These are phyloP conservation scores for Hibiscus trionum DNA, from an alignment of 345 rosid genomes.

Conservation along the genomic window DNA sequence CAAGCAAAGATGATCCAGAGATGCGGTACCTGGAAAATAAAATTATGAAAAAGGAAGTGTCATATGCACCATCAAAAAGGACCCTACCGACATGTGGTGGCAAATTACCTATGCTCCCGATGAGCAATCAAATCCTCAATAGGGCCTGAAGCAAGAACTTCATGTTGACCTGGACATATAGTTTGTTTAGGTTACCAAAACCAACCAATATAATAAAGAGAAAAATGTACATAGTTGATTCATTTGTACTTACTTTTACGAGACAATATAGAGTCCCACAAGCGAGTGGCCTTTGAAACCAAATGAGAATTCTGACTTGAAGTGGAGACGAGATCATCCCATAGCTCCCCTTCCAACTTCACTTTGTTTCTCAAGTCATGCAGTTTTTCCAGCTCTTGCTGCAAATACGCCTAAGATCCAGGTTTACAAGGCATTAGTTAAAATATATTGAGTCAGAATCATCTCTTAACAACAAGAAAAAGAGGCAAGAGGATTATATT, in stretches of 20 bases:
- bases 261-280: constrained; percentile 93
- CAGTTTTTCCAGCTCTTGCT: constrained; percentile 93
- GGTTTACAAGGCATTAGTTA: constrained; percentile 13
- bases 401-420: constrained; percentile 88
- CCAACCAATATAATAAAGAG: not conserved
- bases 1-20: constrained; percentile 86
- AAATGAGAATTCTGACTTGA: constrained; percentile 95
- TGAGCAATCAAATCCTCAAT: constrained; percentile 98
- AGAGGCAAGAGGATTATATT: not conserved
- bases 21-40: constrained; percentile 78
- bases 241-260: constrained; percentile 58
- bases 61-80: not conserved
- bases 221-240: not conserved
- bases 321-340: constrained; percentile 97
- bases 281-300: constrained; percentile 80
- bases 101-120: constrained; percentile 85
- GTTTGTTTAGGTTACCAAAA: constrained; percentile 1
- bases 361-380: constrained; percentile 93
- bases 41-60: constrained; percentile 14
- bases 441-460: not conserved
- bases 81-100: not conserved
- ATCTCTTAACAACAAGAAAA: not conserved
- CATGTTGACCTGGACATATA: constrained; percentile 71
- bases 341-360: constrained; percentile 90
- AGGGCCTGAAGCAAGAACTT: constrained; percentile 97